Evolutionary conservation across 2,329 filamentous ascomycete genomes (phyloP).

Genomic region (Clonostachys byssicola): DNA sequence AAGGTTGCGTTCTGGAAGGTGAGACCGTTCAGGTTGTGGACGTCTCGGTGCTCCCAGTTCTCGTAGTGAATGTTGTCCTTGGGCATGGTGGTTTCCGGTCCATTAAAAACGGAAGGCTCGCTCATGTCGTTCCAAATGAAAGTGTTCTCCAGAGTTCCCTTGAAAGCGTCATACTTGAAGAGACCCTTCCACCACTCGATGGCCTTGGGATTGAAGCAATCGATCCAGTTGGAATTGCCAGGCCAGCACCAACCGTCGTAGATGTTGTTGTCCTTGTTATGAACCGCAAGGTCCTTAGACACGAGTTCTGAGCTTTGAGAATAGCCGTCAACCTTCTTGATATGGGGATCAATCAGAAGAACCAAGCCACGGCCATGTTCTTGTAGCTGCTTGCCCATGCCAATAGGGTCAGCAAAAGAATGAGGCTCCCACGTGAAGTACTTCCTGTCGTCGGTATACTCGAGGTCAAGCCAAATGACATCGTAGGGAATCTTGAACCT

Average conservation of each 20-base stretch:
- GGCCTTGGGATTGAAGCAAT: conserved; percentile 91
- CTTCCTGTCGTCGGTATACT: conserved; percentile 95
- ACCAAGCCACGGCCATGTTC: conserved; percentile 86
- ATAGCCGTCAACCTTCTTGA: conserved; percentile 87
- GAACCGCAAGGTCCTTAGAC: conserved; percentile 76
- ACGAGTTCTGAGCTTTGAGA: conserved; percentile 75
- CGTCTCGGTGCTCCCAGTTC: conserved; percentile 92
- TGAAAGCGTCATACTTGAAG: conserved; percentile 85
- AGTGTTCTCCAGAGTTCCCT: conserved; percentile 79
- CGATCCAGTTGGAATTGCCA: conserved; percentile 92
- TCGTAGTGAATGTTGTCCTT: conserved; percentile 93
- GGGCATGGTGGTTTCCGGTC: conserved; percentile 96
- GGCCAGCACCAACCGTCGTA: conserved; percentile 99
- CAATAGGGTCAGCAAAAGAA: conserved; percentile 79
- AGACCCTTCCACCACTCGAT: conserved; percentile 87
- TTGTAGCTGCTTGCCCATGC: conserved; percentile 86
- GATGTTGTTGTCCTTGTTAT: conserved; percentile 83
- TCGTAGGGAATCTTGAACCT: conserved; percentile 95
- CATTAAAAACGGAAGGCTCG: conserved; percentile 97
- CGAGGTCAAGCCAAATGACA: conserved; percentile 97
- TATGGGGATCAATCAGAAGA: conserved; percentile 93
- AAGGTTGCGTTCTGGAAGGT: conserved; percentile 95
- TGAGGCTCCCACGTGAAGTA: conserved; percentile 97
- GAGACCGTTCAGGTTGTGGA: conserved; percentile 94
- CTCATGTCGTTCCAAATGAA: conserved; percentile 99